A percentile compares a stretch with the other conserved stretches of the same genome.
Conservation (phyloP, 805 yeast genomes). For the Wickerhamiella dianesei region DNA sequence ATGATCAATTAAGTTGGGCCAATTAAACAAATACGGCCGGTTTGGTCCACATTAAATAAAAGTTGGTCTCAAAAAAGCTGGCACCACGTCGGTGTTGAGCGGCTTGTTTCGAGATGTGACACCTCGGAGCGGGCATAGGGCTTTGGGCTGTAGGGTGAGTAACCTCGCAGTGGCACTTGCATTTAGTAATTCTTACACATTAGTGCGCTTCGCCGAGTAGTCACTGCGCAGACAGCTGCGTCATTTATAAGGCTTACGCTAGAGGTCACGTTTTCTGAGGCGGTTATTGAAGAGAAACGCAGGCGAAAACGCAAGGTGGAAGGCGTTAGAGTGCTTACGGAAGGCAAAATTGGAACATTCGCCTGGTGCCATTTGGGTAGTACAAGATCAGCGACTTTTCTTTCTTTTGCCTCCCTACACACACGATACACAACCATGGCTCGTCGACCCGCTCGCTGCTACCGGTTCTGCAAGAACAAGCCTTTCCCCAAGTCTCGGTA, state of each 20-base stretch:
- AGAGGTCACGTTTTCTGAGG: background rate
- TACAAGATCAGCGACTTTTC: background rate
- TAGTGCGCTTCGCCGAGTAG: background rate
- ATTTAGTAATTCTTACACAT: background rate
- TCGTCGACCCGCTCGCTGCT: slow-evolving; percentile 99
- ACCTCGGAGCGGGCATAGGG: background rate
- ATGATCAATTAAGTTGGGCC: too few relatives aligned
- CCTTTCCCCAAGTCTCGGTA: slow-evolving; percentile 99
- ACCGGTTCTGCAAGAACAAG: slow-evolving; percentile 99
- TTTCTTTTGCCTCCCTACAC: background rate
- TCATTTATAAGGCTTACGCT: background rate
- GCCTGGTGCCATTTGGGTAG: background rate
- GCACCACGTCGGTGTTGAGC: too few relatives aligned
- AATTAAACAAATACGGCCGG: too few relatives aligned
- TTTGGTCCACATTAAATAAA: too few relatives aligned
- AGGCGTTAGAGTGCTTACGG: background rate
- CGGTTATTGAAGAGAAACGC: background rate
- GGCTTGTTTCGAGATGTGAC: too few relatives aligned
- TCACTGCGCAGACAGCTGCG: background rate
- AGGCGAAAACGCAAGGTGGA: background rate
- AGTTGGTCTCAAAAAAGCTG: too few relatives aligned
- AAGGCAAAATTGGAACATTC: background rate
- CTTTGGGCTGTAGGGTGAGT: background rate
- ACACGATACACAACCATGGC: slow-evolving; percentile 54
- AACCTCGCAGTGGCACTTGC: background rate